Percentiles rank a stretch among this genome's conserved stretches.
Conservation (phyloP, 2,329 filamentous ascomycete species). For the Macroventuria anomochaeta region DNA sequence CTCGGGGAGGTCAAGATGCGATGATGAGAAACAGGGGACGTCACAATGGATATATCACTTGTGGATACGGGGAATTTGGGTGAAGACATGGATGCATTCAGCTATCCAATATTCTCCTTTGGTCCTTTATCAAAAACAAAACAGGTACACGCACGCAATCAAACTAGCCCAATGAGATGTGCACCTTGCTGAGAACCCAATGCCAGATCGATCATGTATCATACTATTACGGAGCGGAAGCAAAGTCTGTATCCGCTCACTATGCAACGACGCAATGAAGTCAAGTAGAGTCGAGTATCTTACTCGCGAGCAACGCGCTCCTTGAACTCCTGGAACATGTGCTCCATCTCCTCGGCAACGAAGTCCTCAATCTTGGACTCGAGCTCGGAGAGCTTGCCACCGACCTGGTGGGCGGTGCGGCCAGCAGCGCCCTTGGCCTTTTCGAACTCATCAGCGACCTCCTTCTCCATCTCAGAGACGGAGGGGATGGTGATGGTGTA, state of each 20-base stretch:
- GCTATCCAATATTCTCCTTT: slow-evolving; percentile 11
- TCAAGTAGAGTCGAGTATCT: slow-evolving; percentile 1
- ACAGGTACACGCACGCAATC: slow-evolving; percentile 3
- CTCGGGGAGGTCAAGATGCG: no score
- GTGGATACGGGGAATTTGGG: no score
- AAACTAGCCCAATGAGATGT: slow-evolving; percentile 23
- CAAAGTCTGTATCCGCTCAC: slow-evolving; percentile 2
- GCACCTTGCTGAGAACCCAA: slow-evolving; percentile 18
- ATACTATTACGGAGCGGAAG: slow-evolving; percentile 15
- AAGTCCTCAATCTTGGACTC: slow-evolving; percentile 55
- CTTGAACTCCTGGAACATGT: slow-evolving; percentile 62
- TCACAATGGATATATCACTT: no score
- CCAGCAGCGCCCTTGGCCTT: slow-evolving; percentile 47
- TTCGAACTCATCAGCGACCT: slow-evolving; percentile 45
- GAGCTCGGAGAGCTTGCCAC: slow-evolving; percentile 57
- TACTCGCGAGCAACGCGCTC: slow-evolving; percentile 46
- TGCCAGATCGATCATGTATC: slow-evolving; percentile 17
- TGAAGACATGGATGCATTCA: slow-evolving; percentile 4
- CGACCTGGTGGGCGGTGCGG: slow-evolving; percentile 52
- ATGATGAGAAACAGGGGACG: no score
- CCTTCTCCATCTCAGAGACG: slow-evolving; percentile 45
- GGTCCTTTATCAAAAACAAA: slow-evolving; percentile 1
- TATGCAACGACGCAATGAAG: slow-evolving; percentile 11
- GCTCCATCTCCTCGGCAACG: slow-evolving; percentile 57
- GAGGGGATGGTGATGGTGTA: slow-evolving; percentile 48